Percentiles rank a stretch among this genome's conserved stretches.
phyloP scores from a whole-genome alignment of 257 asterid species.

The Cruciata laevipes region DNA sequence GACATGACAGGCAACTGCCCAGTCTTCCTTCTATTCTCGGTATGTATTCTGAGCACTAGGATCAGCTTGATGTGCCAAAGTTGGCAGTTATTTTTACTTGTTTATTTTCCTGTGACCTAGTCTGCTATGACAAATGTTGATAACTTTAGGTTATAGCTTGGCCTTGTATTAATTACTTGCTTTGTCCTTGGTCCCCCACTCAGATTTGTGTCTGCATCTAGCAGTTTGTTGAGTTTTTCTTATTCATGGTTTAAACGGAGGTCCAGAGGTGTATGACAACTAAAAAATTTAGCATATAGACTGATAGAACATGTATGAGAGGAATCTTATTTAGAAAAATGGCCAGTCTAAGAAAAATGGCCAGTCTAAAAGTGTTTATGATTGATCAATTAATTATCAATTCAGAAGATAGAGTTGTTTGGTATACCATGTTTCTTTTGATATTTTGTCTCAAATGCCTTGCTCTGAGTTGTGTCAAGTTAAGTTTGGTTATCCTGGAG shows the following conservation, averaged over 20 bases:
- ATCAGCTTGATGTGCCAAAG: neutral
- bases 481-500: neutral
- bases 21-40: conserved; percentile 87
- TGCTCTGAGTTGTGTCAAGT: neutral
- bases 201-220: neutral
- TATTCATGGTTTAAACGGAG: neutral
- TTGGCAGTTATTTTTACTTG: neutral
- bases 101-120: neutral
- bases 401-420: neutral
- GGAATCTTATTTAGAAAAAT: neutral
- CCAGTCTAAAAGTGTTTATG: too few species aligned
- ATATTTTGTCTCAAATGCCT: neutral
- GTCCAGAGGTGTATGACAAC: neutral
- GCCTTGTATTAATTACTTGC: neutral
- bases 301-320: neutral
- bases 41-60: conserved; percentile 29
- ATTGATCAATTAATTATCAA: neutral
- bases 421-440: conserved; percentile 1
- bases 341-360: neutral
- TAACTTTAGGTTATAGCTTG: neutral
- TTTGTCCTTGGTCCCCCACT: neutral
- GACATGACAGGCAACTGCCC: conserved; percentile 64
- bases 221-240: neutral
- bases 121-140: neutral
- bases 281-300: neutral